Conservation (phyloP, 140 eudicot species). For the Bidens hawaiensis region DNA sequence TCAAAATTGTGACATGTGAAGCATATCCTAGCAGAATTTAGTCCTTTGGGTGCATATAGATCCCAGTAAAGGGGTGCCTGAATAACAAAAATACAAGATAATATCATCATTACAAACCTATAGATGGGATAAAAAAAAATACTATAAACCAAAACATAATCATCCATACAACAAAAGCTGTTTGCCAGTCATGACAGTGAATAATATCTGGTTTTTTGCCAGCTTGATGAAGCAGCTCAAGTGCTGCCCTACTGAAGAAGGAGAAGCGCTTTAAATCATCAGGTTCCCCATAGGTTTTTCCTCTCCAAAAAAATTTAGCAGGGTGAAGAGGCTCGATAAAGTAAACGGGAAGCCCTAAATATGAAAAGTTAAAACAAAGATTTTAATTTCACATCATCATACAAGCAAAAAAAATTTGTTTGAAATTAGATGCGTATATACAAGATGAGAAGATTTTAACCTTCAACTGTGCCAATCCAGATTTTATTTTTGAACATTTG, state of each 20-base stretch:
- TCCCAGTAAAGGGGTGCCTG: constrained; percentile 99
- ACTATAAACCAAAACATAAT: not conserved
- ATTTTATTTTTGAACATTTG: constrained; percentile 66
- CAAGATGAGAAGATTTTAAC: constrained; percentile 26
- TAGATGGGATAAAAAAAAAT: not conserved
- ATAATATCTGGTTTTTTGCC: constrained; percentile 94
- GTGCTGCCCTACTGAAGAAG: constrained; percentile 96
- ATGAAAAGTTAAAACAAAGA: not conserved
- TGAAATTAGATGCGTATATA: not conserved
- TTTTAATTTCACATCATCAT: not conserved
- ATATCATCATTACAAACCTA: constrained; percentile 3
- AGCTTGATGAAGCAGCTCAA: constrained; percentile 82
- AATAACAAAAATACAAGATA: not conserved
- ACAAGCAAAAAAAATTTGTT: constrained; percentile 2
- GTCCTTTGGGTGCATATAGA: constrained; percentile 83
- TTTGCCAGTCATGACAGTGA: constrained; percentile 99
- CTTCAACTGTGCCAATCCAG: constrained; percentile 98
- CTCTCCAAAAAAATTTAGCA: constrained; percentile 87
- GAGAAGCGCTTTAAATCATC: constrained; percentile 95
- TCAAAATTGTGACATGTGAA: constrained; percentile 98
- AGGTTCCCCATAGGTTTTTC: constrained; percentile 79
- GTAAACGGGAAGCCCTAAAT: constrained; percentile 92
- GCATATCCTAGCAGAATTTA: constrained; percentile 89
- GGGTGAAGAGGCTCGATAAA: constrained; percentile 97
- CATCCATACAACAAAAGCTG: constrained; percentile 81